Conservation (phyloP, 2,329 filamentous ascomycete genomes). For the Torrubiellomyces zombiae region DNA sequence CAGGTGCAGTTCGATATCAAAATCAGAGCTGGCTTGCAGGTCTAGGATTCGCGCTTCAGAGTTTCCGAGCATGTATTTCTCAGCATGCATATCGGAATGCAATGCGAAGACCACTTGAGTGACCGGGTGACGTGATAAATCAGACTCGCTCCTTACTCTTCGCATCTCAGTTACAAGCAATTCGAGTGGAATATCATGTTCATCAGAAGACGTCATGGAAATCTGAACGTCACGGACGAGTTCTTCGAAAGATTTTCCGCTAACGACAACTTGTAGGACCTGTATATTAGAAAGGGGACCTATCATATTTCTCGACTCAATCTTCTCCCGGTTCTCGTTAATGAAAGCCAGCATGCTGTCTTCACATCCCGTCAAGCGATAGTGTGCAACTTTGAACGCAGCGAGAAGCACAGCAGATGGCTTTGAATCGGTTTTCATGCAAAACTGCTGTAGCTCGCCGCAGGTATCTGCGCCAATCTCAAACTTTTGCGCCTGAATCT, state of each 20-base stretch:
- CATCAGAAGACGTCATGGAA: background rate
- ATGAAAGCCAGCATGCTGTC: slow-evolving; percentile 10
- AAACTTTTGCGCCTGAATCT: slow-evolving; percentile 3
- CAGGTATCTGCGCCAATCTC: slow-evolving; percentile 5
- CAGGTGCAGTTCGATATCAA: slow-evolving; percentile 2
- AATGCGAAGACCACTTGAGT: background rate
- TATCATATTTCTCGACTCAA: slow-evolving; percentile 7
- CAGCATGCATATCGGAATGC: background rate
- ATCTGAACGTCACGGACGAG: background rate
- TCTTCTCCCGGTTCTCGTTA: slow-evolving; percentile 7
- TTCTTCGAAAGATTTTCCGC: background rate
- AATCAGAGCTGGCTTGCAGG: background rate
- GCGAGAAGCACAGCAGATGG: slow-evolving; percentile 8
- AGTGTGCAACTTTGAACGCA: slow-evolving; percentile 11
- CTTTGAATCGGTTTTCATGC: slow-evolving; percentile 2
- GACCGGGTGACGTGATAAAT: background rate
- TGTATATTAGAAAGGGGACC: slow-evolving; percentile 11
- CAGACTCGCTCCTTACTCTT: background rate
- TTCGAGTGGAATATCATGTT: background rate
- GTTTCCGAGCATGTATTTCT: background rate
- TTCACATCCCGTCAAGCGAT: slow-evolving; percentile 9
- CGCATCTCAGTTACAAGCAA: background rate
- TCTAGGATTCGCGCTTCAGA: background rate
- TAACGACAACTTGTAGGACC: slow-evolving; percentile 5
- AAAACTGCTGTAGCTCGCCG: slow-evolving; percentile 4